Evolutionary conservation across 495 filamentous ascomycete species (phyloP), one percentile per base, ranked within the genome.

Genomic region (Aspergillus avenaceus): DNA sequence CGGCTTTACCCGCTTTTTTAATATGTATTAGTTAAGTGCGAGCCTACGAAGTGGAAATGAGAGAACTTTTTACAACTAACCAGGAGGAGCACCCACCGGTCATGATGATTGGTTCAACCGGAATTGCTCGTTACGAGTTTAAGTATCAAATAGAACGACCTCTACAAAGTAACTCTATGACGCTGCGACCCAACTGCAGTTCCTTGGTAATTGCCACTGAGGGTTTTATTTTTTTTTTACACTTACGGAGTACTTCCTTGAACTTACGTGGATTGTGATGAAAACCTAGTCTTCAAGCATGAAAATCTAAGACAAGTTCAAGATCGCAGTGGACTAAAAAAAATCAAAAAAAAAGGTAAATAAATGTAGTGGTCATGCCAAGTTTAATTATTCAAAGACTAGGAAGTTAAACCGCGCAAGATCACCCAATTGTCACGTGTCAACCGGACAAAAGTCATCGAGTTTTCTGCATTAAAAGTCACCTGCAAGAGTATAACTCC

Each of bases 1-100:
- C 51, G 51, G 51, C 27, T 36, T 53, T 38, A 36, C 36, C 51
- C 51, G 51, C 44, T 45, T 22, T 14, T 45, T 45, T 45, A 45
- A 45, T 45, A 45, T 45, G 1, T 29, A 21, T 22, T 45, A 25
- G 26, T 45, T 45, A 1, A 38, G 25, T 27, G 36, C 25, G n/a
- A n/a, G n/a, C n/a, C n/a, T n/a, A n/a, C n/a, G 27, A 23, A 27
- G 34, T 14, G n/a, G 23, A 41, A 37, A 16, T 29, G 45, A 36
- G 23, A 24, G 32, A 47, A n/a, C n/a, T n/a, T 12, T 37, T 47
- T 24, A 14, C 21, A 25, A n/a, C 32, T 24, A 38, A 36, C 45
- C 23, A 36, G 29, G 31, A 14, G 26, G 26, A 34, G 45, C 22
- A 22, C 7, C 41, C 36, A 31, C n/a, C 23, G 21, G 16, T 38